Evolutionary conservation across 2,329 filamentous ascomycete genomes (phyloP).

Genomic region (Leptodontidium sp.): DNA sequence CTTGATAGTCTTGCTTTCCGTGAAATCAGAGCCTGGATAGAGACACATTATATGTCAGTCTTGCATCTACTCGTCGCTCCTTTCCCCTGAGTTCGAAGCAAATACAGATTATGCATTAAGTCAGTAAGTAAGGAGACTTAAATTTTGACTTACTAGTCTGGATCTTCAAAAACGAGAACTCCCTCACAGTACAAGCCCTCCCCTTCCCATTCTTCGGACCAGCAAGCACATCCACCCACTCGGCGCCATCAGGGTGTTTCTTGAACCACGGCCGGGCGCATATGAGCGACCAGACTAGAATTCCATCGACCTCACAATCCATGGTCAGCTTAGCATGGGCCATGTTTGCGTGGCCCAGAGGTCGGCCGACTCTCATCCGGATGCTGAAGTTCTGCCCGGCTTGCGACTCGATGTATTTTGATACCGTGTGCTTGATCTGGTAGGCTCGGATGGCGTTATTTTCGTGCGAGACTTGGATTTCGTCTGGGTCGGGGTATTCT

Average conservation of each 20-base stretch:
- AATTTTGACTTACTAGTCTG: conserved; percentile 27
- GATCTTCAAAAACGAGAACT: conserved; percentile 32
- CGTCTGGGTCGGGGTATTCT: conserved; percentile 28
- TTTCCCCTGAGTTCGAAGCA: too few species aligned
- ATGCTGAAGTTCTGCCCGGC: conserved; percentile 29
- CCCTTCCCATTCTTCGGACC: conserved; percentile 30
- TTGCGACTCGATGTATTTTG: conserved; percentile 29
- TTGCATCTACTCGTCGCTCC: too few species aligned
- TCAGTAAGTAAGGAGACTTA: too few species aligned
- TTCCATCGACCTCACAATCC: conserved; percentile 14
- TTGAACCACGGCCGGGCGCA: conserved; percentile 26
- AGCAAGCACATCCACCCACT: conserved; percentile 22
- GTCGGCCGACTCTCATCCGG: conserved; percentile 10
- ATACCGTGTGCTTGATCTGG: conserved; percentile 16
- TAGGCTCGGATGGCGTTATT: conserved; percentile 9
- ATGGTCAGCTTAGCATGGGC: conserved; percentile 10
- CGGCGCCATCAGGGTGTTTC: conserved; percentile 1
- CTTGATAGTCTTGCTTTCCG: neutral
- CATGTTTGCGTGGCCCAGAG: conserved; percentile 1
- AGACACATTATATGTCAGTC: neutral
- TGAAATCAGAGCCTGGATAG: neutral
- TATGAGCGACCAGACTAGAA: conserved; percentile 20
- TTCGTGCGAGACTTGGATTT: conserved; percentile 8
- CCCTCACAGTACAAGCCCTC: conserved; percentile 11
- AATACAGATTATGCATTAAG: too few species aligned